Evolutionary conservation across 768 basidiomycete genomes (phyloP).

Genomic region (Clavulina sp.): DNA sequence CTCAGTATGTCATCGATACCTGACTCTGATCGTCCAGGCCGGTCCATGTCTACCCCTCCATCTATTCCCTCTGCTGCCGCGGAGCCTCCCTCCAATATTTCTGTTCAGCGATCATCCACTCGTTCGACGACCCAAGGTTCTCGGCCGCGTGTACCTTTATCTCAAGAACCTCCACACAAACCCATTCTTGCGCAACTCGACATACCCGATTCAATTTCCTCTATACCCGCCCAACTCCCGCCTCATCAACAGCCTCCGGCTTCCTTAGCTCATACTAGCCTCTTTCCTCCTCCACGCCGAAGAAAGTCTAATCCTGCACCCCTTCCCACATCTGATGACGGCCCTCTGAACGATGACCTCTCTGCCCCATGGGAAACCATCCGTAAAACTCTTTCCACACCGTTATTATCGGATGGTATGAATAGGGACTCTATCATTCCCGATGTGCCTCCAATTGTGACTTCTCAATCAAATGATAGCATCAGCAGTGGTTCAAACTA

Average conservation of each 20-base stretch:
- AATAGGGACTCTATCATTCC: not conserved
- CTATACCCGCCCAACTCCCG: not conserved
- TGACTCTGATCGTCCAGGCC: not conserved
- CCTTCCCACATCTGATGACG: not conserved
- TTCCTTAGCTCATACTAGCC: too few species aligned
- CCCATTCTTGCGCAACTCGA: not conserved
- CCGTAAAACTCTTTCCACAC: slow-evolving; percentile 7
- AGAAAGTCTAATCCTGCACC: not conserved
- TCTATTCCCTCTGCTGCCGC: not conserved
- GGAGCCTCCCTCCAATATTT: not conserved
- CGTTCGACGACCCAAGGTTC: too few species aligned
- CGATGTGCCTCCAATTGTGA: not conserved
- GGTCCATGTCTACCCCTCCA: too few species aligned
- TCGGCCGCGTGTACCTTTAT: too few species aligned
- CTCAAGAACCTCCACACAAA: not conserved
- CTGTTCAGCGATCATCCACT: too few species aligned
- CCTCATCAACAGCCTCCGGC: too few species aligned
- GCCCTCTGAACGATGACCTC: not conserved
- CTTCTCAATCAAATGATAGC: not conserved
- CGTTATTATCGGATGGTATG: slow-evolving; percentile 5
- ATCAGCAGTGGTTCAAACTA: slow-evolving; percentile 10
- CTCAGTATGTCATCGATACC: slow-evolving; percentile 18
- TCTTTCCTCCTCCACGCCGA: slow-evolving; percentile 9
- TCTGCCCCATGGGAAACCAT: not conserved
- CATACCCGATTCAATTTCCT: not conserved